phyloP scores from a whole-genome alignment of 495 filamentous ascomycete species.

The Trichoderma asperelloides region DNA sequence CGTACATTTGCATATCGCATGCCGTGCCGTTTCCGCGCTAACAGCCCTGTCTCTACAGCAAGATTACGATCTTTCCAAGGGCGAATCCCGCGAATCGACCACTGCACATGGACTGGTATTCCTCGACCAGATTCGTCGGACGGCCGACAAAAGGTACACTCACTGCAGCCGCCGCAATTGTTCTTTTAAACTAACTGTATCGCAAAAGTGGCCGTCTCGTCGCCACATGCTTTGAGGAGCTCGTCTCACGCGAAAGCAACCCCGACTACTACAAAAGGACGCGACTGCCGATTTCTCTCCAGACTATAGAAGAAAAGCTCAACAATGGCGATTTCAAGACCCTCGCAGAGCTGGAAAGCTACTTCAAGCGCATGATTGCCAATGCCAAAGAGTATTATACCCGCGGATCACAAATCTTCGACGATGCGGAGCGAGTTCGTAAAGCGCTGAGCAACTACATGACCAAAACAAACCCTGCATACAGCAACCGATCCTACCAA shows the following conservation, averaged over 20 bases:
- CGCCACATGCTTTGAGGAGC: slow-evolving; percentile 59
- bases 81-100: slow-evolving; percentile 54
- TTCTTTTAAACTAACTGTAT: slow-evolving; percentile 13
- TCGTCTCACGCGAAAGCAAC: slow-evolving; percentile 52
- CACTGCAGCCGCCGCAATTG: neutral
- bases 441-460: slow-evolving; percentile 69
- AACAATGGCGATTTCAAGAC: slow-evolving; percentile 50
- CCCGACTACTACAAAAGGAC: slow-evolving; percentile 69
- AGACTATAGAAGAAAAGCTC: slow-evolving; percentile 65
- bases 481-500: slow-evolving; percentile 41
- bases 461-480: slow-evolving; percentile 66
- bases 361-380: slow-evolving; percentile 66
- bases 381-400: slow-evolving; percentile 70
- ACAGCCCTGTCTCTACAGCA: slow-evolving; percentile 5
- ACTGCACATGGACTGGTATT: slow-evolving; percentile 57
- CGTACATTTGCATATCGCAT: neutral
- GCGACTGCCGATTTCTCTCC: slow-evolving; percentile 64
- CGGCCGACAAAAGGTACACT: slow-evolving; percentile 60
- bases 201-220: slow-evolving; percentile 52
- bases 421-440: slow-evolving; percentile 66
- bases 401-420: slow-evolving; percentile 53
- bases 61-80: slow-evolving; percentile 30
- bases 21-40: neutral
- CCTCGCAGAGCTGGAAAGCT: slow-evolving; percentile 57
- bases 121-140: slow-evolving; percentile 53